Evolutionary conservation across 2,329 filamentous ascomycete genomes (phyloP).

Genomic region (Cryphonectria radicalis): DNA sequence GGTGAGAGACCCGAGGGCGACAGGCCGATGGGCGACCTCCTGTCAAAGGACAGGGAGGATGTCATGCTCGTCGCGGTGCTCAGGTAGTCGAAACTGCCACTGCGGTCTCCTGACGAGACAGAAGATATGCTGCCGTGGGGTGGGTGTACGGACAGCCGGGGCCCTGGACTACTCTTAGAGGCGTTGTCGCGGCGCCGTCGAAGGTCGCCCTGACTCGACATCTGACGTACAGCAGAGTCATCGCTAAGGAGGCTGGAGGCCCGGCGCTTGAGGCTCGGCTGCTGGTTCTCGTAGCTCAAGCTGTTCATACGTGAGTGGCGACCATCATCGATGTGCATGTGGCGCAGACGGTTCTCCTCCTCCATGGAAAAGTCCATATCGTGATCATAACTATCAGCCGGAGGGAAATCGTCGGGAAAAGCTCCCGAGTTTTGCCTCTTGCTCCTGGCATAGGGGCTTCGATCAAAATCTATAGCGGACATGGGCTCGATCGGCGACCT

Average conservation of each 20-base stretch:
- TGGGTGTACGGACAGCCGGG: slow-evolving; percentile 52
- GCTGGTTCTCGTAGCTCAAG: slow-evolving; percentile 41
- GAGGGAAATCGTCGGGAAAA: slow-evolving; percentile 49
- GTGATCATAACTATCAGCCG: slow-evolving; percentile 51
- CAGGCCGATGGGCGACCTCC: slow-evolving; percentile 50
- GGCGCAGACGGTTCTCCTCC: slow-evolving; percentile 45
- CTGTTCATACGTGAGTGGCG: slow-evolving; percentile 32
- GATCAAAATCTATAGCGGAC: slow-evolving; percentile 48
- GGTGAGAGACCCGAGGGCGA: slow-evolving; percentile 58
- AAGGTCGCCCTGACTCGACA: slow-evolving; percentile 47
- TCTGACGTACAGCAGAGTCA: slow-evolving; percentile 46
- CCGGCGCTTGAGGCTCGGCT: slow-evolving; percentile 57
- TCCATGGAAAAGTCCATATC: slow-evolving; percentile 54
- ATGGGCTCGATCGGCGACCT: slow-evolving; percentile 47
- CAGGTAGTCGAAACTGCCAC: slow-evolving; percentile 54
- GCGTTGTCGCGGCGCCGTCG: slow-evolving; percentile 53
- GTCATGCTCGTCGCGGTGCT: slow-evolving; percentile 47
- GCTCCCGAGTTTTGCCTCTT: slow-evolving; percentile 54
- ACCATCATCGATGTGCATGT: slow-evolving; percentile 51
- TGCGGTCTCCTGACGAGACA: slow-evolving; percentile 49
- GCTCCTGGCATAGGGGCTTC: slow-evolving; percentile 50
- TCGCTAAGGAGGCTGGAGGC: slow-evolving; percentile 59
- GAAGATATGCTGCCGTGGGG: slow-evolving; percentile 49
- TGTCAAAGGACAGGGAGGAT: slow-evolving; percentile 48
- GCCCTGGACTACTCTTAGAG: slow-evolving; percentile 57